These are phyloP conservation scores for Auricularia auricula-judae DNA, from an alignment of 768 basidiomycete species.

Conservation along the genomic window DNA sequence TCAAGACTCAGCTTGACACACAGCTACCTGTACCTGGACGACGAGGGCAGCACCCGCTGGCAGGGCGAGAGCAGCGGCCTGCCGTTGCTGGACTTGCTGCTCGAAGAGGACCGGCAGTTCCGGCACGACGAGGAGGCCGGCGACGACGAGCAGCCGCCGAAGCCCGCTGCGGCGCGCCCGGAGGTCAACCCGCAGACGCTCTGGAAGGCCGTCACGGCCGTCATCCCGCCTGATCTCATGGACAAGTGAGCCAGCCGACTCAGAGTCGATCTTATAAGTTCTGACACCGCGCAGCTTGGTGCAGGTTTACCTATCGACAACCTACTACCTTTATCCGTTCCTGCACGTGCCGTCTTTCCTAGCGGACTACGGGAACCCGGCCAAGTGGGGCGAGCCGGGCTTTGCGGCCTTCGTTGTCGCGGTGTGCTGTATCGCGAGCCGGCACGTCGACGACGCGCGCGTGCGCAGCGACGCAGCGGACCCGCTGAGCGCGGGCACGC, in stretches of 20 bases:
- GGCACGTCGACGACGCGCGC: conserved; percentile 87
- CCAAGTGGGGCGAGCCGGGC: conserved; percentile 92
- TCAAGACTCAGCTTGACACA: conserved; percentile 58
- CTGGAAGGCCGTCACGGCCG: conserved; percentile 80
- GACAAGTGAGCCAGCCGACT: conserved; percentile 50
- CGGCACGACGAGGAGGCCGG: conserved; percentile 10
- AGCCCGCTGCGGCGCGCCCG: conserved; percentile 37
- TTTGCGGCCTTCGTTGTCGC: conserved; percentile 93
- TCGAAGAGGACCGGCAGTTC: conserved; percentile 32
- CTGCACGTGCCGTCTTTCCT: conserved; percentile 86
- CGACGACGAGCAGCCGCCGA: conserved; percentile 40
- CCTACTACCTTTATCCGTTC: conserved; percentile 89
- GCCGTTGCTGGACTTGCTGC: conserved; percentile 73
- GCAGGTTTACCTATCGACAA: conserved; percentile 79
- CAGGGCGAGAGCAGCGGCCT: conserved; percentile 90
- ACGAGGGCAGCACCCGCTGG: conserved; percentile 81
- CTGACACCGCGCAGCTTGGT: conserved; percentile 40
- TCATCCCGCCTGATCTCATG: conserved; percentile 85
- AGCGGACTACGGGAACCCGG: conserved; percentile 86
- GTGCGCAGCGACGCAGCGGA: conserved; percentile 75
- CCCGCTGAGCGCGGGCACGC: conserved; percentile 78
- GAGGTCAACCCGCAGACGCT: conserved; percentile 73
- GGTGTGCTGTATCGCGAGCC: conserved; percentile 80
- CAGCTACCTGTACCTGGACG: conserved; percentile 78
- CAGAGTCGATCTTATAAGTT: conserved; percentile 2